Conservation (phyloP, 1,284 basidiomycete species). For the Cutaneotrichosporon mucoides region DNA sequence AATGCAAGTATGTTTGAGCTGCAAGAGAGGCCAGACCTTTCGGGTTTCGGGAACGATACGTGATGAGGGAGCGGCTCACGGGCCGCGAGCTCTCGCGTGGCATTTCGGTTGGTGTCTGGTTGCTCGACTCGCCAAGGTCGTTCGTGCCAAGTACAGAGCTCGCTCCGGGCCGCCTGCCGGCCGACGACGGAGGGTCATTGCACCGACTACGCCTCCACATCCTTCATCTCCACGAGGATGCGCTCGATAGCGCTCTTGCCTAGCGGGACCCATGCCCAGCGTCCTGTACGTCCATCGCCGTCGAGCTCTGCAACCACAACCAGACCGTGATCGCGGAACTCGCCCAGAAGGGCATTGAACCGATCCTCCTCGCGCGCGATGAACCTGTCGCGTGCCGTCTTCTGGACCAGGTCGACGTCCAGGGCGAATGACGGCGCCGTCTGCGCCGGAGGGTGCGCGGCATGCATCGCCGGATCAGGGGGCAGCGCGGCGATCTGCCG, state of each 20-base stretch:
- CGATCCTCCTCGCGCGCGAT: conserved; percentile 81
- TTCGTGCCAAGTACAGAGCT: too few relatives aligned
- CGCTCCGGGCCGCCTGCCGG: too few relatives aligned
- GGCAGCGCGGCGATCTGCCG: conserved; percentile 63
- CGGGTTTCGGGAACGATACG: too few relatives aligned
- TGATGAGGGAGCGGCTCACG: too few relatives aligned
- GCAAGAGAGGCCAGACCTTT: too few relatives aligned
- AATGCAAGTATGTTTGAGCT: too few relatives aligned
- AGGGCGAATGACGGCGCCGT: conserved; percentile 42
- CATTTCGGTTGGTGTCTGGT: too few relatives aligned
- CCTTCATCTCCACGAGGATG: conserved; percentile 36
- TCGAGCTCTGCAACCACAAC: conserved; percentile 57
- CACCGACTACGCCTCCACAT: conserved; percentile 25
- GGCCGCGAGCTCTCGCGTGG: too few relatives aligned
- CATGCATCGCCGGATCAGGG: conserved; percentile 27
- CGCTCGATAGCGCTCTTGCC: conserved; percentile 58
- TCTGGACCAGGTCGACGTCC: conserved; percentile 44
- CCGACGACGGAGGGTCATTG: too few relatives aligned
- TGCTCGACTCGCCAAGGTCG: too few relatives aligned
- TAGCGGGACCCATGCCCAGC: conserved; percentile 75
- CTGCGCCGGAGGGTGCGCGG: conserved; percentile 17
- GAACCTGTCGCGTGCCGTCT: conserved; percentile 60
- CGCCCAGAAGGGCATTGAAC: conserved; percentile 71
- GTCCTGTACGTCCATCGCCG: conserved; percentile 37
- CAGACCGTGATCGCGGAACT: conserved; percentile 83